Percentiles rank a stretch among this genome's conserved stretches.
phyloP scores from a whole-genome alignment of 2,329 filamentous ascomycete species.

The Colletotrichum cuscutae region DNA sequence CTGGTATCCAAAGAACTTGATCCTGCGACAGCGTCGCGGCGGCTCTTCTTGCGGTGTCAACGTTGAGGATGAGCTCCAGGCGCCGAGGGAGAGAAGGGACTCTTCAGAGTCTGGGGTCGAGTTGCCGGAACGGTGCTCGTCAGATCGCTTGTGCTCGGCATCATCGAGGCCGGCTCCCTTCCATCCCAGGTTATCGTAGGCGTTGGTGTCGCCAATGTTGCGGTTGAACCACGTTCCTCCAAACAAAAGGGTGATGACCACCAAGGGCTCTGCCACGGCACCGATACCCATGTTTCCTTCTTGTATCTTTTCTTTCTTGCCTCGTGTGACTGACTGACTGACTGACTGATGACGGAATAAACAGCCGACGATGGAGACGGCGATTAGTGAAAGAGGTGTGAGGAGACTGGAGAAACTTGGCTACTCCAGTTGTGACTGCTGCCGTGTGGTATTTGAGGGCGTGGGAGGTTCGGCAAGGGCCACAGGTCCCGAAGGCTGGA shows the following conservation, averaged over 20 bases:
- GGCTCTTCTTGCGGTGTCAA: conserved; percentile 42
- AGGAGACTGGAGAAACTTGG: conserved; percentile 23
- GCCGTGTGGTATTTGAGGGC: conserved; percentile 27
- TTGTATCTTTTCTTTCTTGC: background rate
- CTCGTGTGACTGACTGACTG: background rate
- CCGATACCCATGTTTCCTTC: conserved; percentile 49
- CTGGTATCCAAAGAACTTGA: conserved; percentile 41
- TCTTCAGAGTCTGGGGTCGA: conserved; percentile 32
- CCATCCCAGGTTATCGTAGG: conserved; percentile 36
- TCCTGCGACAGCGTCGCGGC: conserved; percentile 44
- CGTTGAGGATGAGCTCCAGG: conserved; percentile 40
- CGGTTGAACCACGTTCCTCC: conserved; percentile 57
- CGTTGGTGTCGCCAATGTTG: conserved; percentile 48
- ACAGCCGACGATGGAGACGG: conserved; percentile 1
- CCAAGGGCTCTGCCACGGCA: conserved; percentile 53
- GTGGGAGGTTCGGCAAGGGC: conserved; percentile 27
- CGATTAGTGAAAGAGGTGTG: conserved; percentile 6
- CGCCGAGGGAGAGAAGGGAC: conserved; percentile 26
- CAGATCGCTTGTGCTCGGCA: conserved; percentile 34
- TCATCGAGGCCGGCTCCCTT: conserved; percentile 15
- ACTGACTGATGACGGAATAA: background rate
- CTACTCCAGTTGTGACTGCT: conserved; percentile 14
- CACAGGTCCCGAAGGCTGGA: conserved; percentile 12
- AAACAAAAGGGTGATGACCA: conserved; percentile 54
- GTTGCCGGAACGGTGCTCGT: conserved; percentile 49